Percentiles rank a stretch among this genome's conserved stretches.
Evolutionary conservation across 805 yeast species (phyloP).

Genomic region (Ogataea methanolica): DNA sequence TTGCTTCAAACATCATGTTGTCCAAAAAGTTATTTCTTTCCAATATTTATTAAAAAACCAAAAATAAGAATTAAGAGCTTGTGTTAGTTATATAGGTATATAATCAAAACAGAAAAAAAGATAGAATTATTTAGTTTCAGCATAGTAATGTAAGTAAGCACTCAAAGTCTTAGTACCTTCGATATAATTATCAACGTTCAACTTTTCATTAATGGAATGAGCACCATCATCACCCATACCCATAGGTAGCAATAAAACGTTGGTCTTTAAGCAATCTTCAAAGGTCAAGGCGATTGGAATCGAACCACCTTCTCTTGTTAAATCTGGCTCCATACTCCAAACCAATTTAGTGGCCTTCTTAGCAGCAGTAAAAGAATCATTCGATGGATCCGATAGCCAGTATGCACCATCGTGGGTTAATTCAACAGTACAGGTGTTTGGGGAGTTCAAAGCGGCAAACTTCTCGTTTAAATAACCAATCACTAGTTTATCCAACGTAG

Average conservation of each 20-base stretch:
- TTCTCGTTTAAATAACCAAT: constrained; percentile 60
- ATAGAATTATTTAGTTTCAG: constrained; percentile 12
- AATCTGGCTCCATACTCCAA: constrained; percentile 93
- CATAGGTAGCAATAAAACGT: constrained; percentile 88
- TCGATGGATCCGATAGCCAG: constrained; percentile 94
- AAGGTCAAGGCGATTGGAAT: constrained; percentile 95
- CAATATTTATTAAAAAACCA: too few species aligned
- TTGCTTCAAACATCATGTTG: too few species aligned
- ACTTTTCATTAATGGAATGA: constrained; percentile 94
- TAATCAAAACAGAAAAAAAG: neutral
- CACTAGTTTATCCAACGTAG: constrained; percentile 74
- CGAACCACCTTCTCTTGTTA: constrained; percentile 98
- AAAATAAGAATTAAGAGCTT: neutral
- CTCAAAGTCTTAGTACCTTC: constrained; percentile 91
- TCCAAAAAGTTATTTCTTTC: too few species aligned
- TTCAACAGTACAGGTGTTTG: constrained; percentile 68
- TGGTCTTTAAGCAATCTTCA: constrained; percentile 80
- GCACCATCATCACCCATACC: constrained; percentile 99
- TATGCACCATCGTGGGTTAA: constrained; percentile 92
- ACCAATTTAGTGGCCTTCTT: constrained; percentile 90
- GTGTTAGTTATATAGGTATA: neutral
- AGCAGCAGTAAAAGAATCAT: constrained; percentile 91
- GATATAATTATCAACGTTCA: constrained; percentile 82
- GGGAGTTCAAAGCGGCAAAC: constrained; percentile 67
- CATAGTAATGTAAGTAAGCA: constrained; percentile 88